Base-by-base conservation (phyloP, 495 filamentous ascomycete genomes). In the Hyaloscypha variabilis region DNA sequence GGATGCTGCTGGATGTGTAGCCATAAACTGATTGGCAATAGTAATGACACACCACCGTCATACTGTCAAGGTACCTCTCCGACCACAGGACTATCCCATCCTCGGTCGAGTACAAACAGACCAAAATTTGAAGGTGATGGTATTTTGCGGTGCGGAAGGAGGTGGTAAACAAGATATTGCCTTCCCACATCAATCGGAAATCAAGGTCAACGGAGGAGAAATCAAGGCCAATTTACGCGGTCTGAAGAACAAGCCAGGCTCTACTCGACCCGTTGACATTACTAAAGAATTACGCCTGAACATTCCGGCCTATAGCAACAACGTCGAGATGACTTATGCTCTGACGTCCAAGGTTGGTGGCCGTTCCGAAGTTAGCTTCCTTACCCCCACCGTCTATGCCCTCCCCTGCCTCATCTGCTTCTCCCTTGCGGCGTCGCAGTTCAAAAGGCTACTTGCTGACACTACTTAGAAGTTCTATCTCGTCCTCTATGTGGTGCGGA, bases 171-270 rank as follows among this genome's bases (percentile, higher is more conserved):
- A 87, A 78, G 93, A 98, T 65, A 87, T 98, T 39, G 79, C 90
- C 1, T 99, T 99, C 69, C 95, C 95, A 1, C 86, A 93, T 66
- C 92, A 97, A 77, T 87, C 94, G 25, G 95, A 97, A 75, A 80
- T 99, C 53, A 94, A 93, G 72, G 88, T 96, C 42, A 98, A 98
- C 71, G 83, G 88, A 26, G 90, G 90, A 34, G 91, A 96, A 56
- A 82, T 96, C 64, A 96, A 95, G 71, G 87, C 89, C 14, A 98
- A 97, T 71, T 82, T 95, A 56, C 90, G 94, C 64, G 95, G 95
- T 3, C 77, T 99, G 59, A 99, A 99, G 75, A 97, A 96, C 74
- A 94, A 93, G 72, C 90, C 95, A 10, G 95, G 95, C 26, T 94
- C 95, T 30, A 97, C 95, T 31, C 85, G 90, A 60, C 95, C 95